phyloP scores from a whole-genome alignment of 768 basidiomycete species.

The Favolaschia claudopus region DNA sequence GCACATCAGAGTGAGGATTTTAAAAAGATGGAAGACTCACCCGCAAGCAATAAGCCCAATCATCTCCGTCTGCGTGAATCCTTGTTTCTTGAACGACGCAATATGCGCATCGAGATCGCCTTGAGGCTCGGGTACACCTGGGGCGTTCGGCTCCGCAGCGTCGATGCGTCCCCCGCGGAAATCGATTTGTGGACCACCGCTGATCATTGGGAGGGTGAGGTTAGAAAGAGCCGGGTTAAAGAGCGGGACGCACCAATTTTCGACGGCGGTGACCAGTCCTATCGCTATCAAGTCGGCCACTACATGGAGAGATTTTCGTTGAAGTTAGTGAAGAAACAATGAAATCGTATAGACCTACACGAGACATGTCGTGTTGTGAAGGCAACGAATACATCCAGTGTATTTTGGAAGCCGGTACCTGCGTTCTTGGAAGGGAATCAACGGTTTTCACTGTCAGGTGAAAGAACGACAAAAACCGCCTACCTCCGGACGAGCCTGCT shows the following conservation, averaged over 20 bases:
- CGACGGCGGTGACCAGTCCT: neutral
- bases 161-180: slow-evolving; percentile 11
- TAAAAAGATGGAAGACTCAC: neutral
- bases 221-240: neutral
- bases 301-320: neutral
- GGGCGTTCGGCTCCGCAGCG: slow-evolving; percentile 2
- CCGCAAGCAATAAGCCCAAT: slow-evolving; percentile 14
- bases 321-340: neutral
- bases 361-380: neutral
- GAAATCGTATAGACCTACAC: neutral
- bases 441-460: neutral
- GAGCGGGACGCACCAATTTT: neutral
- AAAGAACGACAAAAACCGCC: neutral
- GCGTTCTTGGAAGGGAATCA: neutral
- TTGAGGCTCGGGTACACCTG: slow-evolving; percentile 4
- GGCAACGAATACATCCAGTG: neutral
- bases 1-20: neutral
- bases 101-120: slow-evolving; percentile 9
- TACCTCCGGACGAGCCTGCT: slow-evolving; percentile 1
- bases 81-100: slow-evolving; percentile 7
- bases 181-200: slow-evolving; percentile 9
- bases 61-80: slow-evolving; percentile 15
- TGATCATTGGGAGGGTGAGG: neutral
- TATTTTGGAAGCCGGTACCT: neutral
- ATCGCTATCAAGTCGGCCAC: neutral